A percentile compares a stretch with the other conserved stretches of the same genome.
Conservation (phyloP, 2,329 filamentous ascomycete species). For the Diaporthe citri region DNA sequence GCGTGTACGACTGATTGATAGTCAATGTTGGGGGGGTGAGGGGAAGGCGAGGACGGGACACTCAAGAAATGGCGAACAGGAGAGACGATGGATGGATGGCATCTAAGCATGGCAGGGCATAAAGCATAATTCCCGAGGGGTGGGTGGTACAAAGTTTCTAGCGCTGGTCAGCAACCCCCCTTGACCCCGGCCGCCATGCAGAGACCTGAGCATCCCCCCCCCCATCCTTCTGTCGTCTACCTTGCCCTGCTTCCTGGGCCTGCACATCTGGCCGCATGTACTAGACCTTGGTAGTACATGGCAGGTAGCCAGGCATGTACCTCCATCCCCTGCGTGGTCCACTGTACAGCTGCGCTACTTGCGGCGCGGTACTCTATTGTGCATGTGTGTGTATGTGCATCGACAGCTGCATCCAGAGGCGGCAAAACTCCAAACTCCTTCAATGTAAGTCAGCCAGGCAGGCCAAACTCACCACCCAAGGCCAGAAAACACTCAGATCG, state of each 20-base stretch:
- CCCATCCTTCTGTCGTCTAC: neutral
- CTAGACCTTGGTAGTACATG: neutral
- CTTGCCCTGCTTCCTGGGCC: too few species aligned
- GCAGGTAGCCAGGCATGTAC: neutral
- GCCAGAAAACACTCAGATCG: neutral
- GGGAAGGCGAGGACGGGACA: too few species aligned
- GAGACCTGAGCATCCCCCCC: neutral
- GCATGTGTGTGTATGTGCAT: neutral
- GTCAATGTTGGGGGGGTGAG: neutral
- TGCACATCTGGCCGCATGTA: neutral
- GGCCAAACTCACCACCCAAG: neutral
- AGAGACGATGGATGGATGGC: neutral
- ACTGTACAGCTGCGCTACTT: conserved; percentile 13
- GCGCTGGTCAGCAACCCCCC: conserved; percentile 18
- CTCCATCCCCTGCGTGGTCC: neutral
- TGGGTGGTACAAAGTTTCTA: conserved; percentile 40
- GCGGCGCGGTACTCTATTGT: neutral
- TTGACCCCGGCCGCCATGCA: conserved; percentile 32
- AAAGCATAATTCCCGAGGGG: conserved; percentile 39
- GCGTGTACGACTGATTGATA: too few species aligned
- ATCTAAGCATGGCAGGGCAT: neutral
- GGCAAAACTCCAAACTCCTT: neutral
- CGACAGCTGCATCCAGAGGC: neutral
- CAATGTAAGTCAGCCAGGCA: neutral
- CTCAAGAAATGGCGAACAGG: too few species aligned